Evolutionary conservation across 2,329 filamentous ascomycete genomes (phyloP).

Genomic region (Parafenestella ontariensis): DNA sequence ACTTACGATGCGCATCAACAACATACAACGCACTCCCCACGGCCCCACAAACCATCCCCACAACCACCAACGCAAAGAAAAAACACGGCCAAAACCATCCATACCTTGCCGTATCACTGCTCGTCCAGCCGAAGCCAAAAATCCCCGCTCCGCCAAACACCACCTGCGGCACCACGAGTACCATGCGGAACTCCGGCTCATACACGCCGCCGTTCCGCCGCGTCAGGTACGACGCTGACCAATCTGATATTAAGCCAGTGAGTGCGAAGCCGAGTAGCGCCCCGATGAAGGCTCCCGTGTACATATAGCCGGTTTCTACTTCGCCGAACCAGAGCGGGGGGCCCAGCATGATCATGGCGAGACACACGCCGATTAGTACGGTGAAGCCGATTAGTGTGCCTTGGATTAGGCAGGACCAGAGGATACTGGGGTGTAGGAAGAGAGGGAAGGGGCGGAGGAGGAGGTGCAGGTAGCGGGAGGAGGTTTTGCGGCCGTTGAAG

Average conservation of each 20-base stretch:
- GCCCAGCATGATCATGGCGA: slow-evolving; percentile 82
- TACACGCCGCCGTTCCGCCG: slow-evolving; percentile 79
- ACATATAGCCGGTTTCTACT: slow-evolving; percentile 78
- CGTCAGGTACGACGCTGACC: slow-evolving; percentile 73
- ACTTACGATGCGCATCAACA: slow-evolving; percentile 83
- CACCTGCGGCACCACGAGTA: slow-evolving; percentile 83
- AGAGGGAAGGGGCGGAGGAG: slow-evolving; percentile 63
- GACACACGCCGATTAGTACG: slow-evolving; percentile 83
- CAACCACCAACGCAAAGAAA: slow-evolving; percentile 84
- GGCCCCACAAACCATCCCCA: slow-evolving; percentile 90
- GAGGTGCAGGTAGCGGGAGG: slow-evolving; percentile 73
- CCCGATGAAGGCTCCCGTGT: slow-evolving; percentile 84
- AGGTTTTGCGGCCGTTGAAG: slow-evolving; percentile 83
- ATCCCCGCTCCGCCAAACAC: slow-evolving; percentile 79
- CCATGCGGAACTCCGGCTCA: slow-evolving; percentile 88
- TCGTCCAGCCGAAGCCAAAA: slow-evolving; percentile 83
- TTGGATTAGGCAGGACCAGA: slow-evolving; percentile 72
- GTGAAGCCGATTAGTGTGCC: slow-evolving; percentile 95
- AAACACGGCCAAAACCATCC: slow-evolving; percentile 77
- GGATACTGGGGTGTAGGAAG: slow-evolving; percentile 4
- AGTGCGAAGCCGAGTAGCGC: slow-evolving; percentile 78
- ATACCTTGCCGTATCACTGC: slow-evolving; percentile 66
- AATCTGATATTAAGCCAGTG: slow-evolving; percentile 77
- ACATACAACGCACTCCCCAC: slow-evolving; percentile 87
- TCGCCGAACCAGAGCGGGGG: slow-evolving; percentile 85